Conservation (phyloP, 306 rosid species). For the Casuarina cunninghamiana region DNA sequence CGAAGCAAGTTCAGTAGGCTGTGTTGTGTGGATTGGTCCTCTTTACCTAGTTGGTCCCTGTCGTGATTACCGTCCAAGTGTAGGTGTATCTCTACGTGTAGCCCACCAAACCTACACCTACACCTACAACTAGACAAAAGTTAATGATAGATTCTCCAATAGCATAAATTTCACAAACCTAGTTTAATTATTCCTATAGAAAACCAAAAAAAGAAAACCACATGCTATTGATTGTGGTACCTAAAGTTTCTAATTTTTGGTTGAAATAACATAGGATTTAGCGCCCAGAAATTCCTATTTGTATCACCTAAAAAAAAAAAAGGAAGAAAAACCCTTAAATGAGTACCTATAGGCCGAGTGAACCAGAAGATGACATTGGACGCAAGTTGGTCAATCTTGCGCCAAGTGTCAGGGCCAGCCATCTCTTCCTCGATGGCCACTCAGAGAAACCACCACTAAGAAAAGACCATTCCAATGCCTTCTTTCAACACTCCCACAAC, state of each 20-base stretch:
- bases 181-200: neutral
- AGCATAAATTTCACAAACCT: neutral
- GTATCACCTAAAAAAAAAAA: neutral
- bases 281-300: no score
- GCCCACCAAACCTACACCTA: neutral
- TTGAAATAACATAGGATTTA: no score
- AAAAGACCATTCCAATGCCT: constrained; percentile 45
- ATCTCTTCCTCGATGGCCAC: constrained; percentile 64
- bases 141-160: neutral
- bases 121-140: neutral
- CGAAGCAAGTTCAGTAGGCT: no score
- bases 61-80: no score
- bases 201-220: neutral
- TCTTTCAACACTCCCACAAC: constrained; percentile 36
- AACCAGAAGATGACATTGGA: constrained; percentile 49
- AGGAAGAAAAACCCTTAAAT: neutral
- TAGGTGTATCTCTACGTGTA: no score
- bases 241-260: no score
- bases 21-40: no score
- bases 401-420: constrained; percentile 65
- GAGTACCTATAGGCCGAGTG: neutral
- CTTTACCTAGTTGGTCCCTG: no score
- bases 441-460: constrained; percentile 60
- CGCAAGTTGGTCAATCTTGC: constrained; percentile 43
- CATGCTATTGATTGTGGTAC: no score